Evolutionary conservation across 805 yeast species (phyloP).

Genomic region (Candida yuanshanica): DNA sequence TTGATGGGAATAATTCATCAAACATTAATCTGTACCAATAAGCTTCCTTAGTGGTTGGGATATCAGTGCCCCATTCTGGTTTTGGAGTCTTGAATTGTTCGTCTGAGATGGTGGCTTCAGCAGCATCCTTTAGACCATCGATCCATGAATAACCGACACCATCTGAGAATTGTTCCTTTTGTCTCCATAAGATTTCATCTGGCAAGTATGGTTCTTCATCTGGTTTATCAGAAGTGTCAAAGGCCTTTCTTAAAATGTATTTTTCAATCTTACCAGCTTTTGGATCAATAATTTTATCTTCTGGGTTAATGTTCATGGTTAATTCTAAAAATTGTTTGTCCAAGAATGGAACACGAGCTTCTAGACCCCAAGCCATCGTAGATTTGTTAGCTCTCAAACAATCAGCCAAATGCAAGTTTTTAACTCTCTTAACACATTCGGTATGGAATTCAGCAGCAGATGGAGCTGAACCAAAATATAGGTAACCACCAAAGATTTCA

Average conservation of each 20-base stretch:
- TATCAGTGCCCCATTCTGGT: conserved; percentile 92
- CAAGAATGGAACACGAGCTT: conserved; percentile 98
- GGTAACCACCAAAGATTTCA: conserved; percentile 97
- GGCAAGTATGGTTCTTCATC: conserved; percentile 82
- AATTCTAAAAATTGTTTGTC: conserved; percentile 89
- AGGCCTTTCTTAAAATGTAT: conserved; percentile 95
- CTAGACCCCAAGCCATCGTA: conserved; percentile 99
- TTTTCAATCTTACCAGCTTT: conserved; percentile 82
- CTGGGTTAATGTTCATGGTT: conserved; percentile 92
- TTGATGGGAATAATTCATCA: conserved; percentile 85
- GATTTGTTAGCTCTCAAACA: conserved; percentile 99
- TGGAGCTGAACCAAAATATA: conserved; percentile 97
- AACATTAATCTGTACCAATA: conserved; percentile 98
- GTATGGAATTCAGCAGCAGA: conserved; percentile 87
- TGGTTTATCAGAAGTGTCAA: conserved; percentile 87
- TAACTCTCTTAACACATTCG: conserved; percentile 93
- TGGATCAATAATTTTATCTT: conserved; percentile 77
- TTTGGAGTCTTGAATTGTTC: conserved; percentile 88
- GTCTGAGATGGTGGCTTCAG: conserved; percentile 79
- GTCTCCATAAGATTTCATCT: conserved; percentile 96
- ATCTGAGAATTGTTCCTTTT: conserved; percentile 98
- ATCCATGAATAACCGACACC: conserved; percentile 99
- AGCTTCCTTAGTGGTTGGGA: conserved; percentile 97
- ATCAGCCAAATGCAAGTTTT: conserved; percentile 95
- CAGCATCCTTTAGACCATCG: conserved; percentile 93